Conservation (phyloP, 345 rosid genomes). For the Zanthoxylum bungeanum region DNA sequence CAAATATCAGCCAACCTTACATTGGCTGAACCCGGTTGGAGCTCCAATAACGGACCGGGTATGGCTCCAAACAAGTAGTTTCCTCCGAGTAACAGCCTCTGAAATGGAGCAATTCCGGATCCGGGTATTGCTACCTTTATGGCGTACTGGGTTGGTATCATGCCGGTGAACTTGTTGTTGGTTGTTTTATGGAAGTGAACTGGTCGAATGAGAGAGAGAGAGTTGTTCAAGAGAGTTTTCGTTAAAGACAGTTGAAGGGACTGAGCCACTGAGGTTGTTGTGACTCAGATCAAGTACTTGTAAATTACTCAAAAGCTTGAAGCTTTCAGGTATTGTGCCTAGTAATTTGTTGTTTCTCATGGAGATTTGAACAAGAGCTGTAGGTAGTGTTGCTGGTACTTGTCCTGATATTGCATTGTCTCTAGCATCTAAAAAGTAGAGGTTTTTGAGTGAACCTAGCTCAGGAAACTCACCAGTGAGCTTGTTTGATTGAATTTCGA, state of each 20-base stretch:
- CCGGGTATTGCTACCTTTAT: constrained; percentile 40
- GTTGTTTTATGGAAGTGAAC: constrained; percentile 57
- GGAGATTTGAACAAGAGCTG: constrained; percentile 58
- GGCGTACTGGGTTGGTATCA: constrained; percentile 63
- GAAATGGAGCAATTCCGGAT: constrained; percentile 47
- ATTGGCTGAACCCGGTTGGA: constrained; percentile 56
- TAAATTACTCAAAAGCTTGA: constrained; percentile 29
- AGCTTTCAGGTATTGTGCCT: constrained; percentile 49
- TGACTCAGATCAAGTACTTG: constrained; percentile 73
- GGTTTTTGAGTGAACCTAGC: constrained; percentile 47
- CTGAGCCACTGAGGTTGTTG: constrained; percentile 54
- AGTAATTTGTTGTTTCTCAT: constrained; percentile 62
- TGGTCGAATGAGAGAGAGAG: constrained; percentile 64
- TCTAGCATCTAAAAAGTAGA: constrained; percentile 64
- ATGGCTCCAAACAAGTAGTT: constrained; percentile 78
- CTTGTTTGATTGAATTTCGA: constrained; percentile 71
- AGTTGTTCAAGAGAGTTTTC: constrained; percentile 80
- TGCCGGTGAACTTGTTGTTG: constrained; percentile 51
- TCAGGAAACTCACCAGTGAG: constrained; percentile 64
- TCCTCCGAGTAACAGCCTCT: constrained; percentile 76
- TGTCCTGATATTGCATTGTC: constrained; percentile 63
- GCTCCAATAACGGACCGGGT: constrained; percentile 55
- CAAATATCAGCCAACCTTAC: constrained; percentile 67
- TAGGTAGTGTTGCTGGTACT: constrained; percentile 49
- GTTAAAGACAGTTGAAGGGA: constrained; percentile 51